Conservation (phyloP, 1,284 basidiomycete species). For the Heimioporus punctisporus region DNA sequence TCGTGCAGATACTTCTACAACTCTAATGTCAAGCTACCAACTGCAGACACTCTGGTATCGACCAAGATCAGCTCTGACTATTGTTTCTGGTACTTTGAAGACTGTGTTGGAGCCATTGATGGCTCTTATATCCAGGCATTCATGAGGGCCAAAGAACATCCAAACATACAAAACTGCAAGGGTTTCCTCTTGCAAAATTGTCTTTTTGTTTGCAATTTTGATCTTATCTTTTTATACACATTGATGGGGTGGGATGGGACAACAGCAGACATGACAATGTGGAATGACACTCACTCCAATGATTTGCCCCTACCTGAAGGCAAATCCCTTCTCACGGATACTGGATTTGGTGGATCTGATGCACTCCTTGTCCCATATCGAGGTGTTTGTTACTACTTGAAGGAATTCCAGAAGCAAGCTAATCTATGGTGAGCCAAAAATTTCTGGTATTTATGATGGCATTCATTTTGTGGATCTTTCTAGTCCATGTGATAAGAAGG, state of each 20-base stretch:
- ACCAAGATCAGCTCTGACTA: background rate
- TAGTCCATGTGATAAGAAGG: slow-evolving; percentile 25
- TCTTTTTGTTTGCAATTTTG: slow-evolving; percentile 5
- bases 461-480: background rate
- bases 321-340: background rate
- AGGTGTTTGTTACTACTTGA: background rate
- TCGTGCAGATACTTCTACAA: background rate
- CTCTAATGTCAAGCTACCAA: background rate
- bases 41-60: background rate
- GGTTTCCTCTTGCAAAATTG: background rate
- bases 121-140: background rate
- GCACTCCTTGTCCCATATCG: background rate
- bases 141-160: background rate
- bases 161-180: background rate
- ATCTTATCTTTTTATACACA: slow-evolving; percentile 2
- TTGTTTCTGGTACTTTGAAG: background rate
- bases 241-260: slow-evolving; percentile 4
- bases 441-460: background rate
- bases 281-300: background rate
- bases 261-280: background rate
- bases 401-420: background rate
- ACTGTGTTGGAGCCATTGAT: background rate
- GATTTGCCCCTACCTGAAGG: background rate
- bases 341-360: background rate
- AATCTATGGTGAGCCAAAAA: background rate